Evolutionary conservation across 192 early-diverging fungal genomes (phyloP), one percentile per base, ranked within the genome.

Genomic region (Linnemannia exigua): DNA sequence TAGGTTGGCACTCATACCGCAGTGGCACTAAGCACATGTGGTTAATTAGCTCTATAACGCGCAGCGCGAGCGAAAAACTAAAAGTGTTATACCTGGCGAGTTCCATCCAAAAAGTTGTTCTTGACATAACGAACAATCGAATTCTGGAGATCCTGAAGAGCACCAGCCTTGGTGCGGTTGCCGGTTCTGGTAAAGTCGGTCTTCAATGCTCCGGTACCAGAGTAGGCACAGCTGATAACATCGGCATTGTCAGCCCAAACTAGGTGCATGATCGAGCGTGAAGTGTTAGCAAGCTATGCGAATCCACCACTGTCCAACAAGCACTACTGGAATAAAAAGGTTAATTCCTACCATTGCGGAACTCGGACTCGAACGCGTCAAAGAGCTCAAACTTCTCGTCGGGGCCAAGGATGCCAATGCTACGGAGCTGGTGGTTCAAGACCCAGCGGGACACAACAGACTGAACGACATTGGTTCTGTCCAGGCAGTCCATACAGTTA

Each of bases 401-500:
- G 8, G 89, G 79, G 6, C 87, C 88, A 68, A 98, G 83, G 25
- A 97, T 89, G 48, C 90, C 92, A 15, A 94, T 74, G 25, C 94
- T 91, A 11, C 92, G 90, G 36, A 99, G 89, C 90, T 98, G 96
- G 67, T 86, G 77, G 48, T 91, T 92, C 69, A 99, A 89, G 1
- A 95, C 85, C 66, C 85, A 88, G 36, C 94, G 91, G 17, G 97
- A 97, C 41, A 99, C 87, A 46, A 97, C 95, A 35, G 94, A 95
- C 84, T 99, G 99, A 25, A 99, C 97, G 33, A 99, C 98, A 82
- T 99, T 99, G 38, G 99, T 99, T 79, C 99, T 94, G 84, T 99
- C 99, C 47, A 99, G 89, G 87, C 99, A 99, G 89, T 99, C 99
- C 95, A 99, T 98, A 88, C 99, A 99, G 88, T 99, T 99, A 3